These are phyloP conservation scores for Prototheca stagnorum DNA, from an alignment of 163 green algal genomes.

Conservation along the genomic window DNA sequence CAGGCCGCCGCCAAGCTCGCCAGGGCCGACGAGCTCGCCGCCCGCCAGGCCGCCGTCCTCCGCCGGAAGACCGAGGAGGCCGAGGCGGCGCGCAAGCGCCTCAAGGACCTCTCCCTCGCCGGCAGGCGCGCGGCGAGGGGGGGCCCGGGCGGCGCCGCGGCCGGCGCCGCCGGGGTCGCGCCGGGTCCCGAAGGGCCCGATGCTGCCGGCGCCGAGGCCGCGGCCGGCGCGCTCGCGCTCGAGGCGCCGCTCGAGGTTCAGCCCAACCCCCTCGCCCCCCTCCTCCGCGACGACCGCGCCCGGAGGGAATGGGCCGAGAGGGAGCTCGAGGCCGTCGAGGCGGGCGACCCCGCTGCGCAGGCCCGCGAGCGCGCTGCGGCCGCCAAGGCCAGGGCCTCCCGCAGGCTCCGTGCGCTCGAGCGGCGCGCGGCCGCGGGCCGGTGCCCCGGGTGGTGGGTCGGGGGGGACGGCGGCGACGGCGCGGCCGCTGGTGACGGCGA, in stretches of 20 bases:
- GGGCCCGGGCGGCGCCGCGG: constrained; percentile 2
- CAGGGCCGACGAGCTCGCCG: constrained; percentile 42
- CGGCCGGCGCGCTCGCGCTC: background rate
- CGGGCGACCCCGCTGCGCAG: constrained; percentile 18
- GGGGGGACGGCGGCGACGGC: background rate
- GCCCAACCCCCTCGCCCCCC: constrained; percentile 37
- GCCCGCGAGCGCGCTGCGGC: background rate
- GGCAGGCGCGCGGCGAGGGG: constrained; percentile 8
- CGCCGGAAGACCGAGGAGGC: constrained; percentile 77
- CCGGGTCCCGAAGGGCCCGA: background rate
- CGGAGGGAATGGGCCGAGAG: constrained; percentile 57
- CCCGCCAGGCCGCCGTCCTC: constrained; percentile 57
- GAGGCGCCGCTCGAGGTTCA: constrained; percentile 4
- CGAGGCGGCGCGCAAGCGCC: constrained; percentile 48
- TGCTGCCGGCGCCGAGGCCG: background rate
- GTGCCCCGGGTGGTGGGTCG: constrained; percentile 4
- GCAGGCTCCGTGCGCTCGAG: constrained; percentile 1
- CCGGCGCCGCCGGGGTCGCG: too few relatives aligned
- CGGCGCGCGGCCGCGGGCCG: constrained; percentile 10
- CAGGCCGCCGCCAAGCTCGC: constrained; percentile 30
- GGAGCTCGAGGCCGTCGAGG: constrained; percentile 50
- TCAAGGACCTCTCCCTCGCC: constrained; percentile 38
- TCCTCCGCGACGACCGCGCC: constrained; percentile 52
- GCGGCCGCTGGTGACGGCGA: too few relatives aligned
- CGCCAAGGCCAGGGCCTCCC: background rate